Evolutionary conservation across 192 early-diverging fungal genomes (phyloP).

Genomic region (Rhizophagus sp.): DNA sequence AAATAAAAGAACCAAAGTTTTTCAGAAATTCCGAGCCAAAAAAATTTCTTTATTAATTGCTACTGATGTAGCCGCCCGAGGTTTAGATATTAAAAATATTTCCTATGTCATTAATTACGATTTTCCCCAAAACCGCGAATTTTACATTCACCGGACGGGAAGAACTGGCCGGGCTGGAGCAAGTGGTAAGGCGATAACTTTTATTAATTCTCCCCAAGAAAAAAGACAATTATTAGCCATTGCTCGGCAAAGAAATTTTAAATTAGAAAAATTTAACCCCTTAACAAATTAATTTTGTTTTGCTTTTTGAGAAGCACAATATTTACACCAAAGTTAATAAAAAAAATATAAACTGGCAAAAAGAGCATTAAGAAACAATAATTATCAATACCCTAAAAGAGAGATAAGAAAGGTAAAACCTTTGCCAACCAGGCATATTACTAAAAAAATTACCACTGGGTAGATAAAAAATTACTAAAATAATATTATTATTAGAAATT

Average conservation of each 20-base stretch:
- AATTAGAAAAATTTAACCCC: not conserved
- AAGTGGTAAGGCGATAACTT: slow-evolving; percentile 51
- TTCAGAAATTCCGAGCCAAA: slow-evolving; percentile 26
- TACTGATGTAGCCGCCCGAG: slow-evolving; percentile 82
- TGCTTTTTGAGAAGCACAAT: no score
- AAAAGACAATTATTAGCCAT: not conserved
- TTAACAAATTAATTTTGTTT: no score
- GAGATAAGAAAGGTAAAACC: no score
- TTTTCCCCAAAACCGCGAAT: slow-evolving; percentile 74
- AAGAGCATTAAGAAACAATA: no score
- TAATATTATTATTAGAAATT: no score
- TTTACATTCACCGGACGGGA: slow-evolving; percentile 83
- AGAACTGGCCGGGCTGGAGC: slow-evolving; percentile 62
- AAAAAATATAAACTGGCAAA: no score
- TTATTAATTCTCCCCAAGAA: slow-evolving; percentile 77
- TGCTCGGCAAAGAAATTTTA: not conserved
- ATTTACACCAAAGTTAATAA: no score
- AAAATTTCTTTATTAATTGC: slow-evolving; percentile 71
- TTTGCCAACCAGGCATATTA: no score
- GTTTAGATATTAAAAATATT: slow-evolving; percentile 84
- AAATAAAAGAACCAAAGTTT: not conserved
- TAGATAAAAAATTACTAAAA: no score
- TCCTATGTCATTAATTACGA: slow-evolving; percentile 86
- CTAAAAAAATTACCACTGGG: no score
- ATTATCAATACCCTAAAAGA: no score